Base-by-base conservation (phyloP, 2,329 filamentous ascomycete species). In the Fusarium heterosporum region DNA sequence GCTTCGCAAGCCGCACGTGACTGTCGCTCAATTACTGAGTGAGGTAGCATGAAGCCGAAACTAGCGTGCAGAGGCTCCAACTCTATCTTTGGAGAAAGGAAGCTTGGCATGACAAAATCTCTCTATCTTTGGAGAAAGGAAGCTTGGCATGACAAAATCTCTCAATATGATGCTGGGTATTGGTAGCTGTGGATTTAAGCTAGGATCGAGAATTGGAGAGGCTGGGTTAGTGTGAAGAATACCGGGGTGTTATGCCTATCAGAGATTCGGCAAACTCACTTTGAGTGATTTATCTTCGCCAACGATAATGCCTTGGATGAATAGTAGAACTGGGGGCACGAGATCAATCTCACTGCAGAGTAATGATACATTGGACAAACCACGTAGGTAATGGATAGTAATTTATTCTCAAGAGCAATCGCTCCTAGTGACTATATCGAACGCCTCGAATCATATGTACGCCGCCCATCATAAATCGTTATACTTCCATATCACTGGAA, bases 11-110 rank as follows among this genome's bases (percentile, higher is more conserved):
- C 11, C 25, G 30, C 65, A 65, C 55, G 60, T 65, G 65, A 68
- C 58, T 34, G 55, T 53, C 39, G 48, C 60, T 68, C 60, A 68
- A 61, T 68, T 48, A 65, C 55, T 54, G 12, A 34, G 32, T 43
- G 25, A 25, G 28, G 64, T 47, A 62, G 39, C 43, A 38, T 43
- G 55, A 61, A 49, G 49, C 62, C 49, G 49, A 61, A 17, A 16
- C n/a, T 36, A 36, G 34, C 8, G 28, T 54, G 13, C 42, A 41
- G 32, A 52, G 54, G 17, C 16, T 42, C 19, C 19, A 60, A 40
- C 19, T 39, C 34, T 55, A 55, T 29, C 32, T 26, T 28, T 34
- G 43, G 28, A 45, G 41, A 22, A 42, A n/a, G n/a, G n/a, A n/a
- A n/a, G 28, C 47, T 47, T 42, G 29, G 16, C 34, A n/a, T n/a